These are phyloP conservation scores for Yamadazyma triangularis DNA, from an alignment of 1,139 yeast genomes.

Conservation along the genomic window DNA sequence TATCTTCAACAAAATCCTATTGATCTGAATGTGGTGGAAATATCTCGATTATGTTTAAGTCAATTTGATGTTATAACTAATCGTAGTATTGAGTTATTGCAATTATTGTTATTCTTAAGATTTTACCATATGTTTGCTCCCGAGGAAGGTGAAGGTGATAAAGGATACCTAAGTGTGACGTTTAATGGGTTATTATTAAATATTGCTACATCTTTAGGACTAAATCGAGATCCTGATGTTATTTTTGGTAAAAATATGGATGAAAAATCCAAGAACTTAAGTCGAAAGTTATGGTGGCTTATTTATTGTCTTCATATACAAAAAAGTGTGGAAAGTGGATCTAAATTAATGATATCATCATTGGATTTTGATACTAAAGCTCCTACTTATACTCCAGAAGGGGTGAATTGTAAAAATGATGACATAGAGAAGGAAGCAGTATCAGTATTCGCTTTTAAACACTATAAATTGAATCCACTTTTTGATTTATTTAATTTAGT, in stretches of 20 bases:
- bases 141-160: constrained; percentile 47
- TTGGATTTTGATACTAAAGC: constrained; percentile 14
- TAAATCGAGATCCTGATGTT: constrained; percentile 38
- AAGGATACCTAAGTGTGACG: constrained; percentile 44
- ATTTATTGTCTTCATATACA: constrained; percentile 15
- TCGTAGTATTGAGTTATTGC: constrained; percentile 46
- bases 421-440: constrained; percentile 17
- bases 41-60: constrained; percentile 34
- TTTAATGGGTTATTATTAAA: constrained; percentile 34
- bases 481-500: constrained; percentile 2
- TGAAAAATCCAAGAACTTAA: constrained; percentile 23
- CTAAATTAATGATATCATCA: constrained; percentile 12
- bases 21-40: constrained; percentile 25
- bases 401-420: constrained; percentile 16
- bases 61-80: constrained; percentile 33
- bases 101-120: constrained; percentile 38
- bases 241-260: constrained; percentile 26
- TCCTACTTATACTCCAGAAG: constrained; percentile 8
- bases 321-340: constrained; percentile 20
- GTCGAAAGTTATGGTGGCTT: constrained; percentile 34
- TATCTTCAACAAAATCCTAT: constrained; percentile 12
- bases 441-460: constrained; percentile 3
- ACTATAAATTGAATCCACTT: neutral
- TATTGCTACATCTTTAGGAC: constrained; percentile 41
- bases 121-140: constrained; percentile 41